Base-by-base conservation (phyloP, 768 basidiomycete genomes). In the Rhodosporidiobolus odoratus region DNA sequence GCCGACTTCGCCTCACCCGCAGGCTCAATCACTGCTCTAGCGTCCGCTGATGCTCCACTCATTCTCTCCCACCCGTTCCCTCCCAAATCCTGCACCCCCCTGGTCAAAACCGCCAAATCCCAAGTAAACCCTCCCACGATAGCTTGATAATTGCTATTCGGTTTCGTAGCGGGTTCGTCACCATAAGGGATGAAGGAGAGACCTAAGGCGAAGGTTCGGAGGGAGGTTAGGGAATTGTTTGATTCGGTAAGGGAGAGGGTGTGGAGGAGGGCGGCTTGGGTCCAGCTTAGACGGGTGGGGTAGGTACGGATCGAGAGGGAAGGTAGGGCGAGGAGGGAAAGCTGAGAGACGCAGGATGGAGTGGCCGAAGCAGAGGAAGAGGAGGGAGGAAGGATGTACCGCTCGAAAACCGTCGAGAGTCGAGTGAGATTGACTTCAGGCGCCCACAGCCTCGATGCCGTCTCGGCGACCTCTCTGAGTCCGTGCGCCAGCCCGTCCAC, bases 191-290 rank as follows among this genome's bases (percentile, higher is more conserved):
- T 3, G 43, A 62, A 65, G 15, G n/a, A 23, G 32, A 65, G 66
- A 10, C 38, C 41, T 8, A 34, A 59, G n/a, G 61, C 61, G 57
- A 72, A 67, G 19, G 45, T 52, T 23, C 61, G 61, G 2, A 72
- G 52, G 6, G 27, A 23, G 3, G 27, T 12, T 17, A 48, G 32
- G 17, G 68, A 53, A 23, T 57, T 34, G 56, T 67, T 67, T 7
- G 71, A 67, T 30, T 72, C 71, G 56, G 57, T 54, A 7, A 64
- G 35, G 27, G 62, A 38, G 48, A 63, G 57, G 21, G 61, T 64
- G 56, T 62, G 57, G 35, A 56, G 32, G 40, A 67, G 65, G 25
- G 71, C 65, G 9, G 60, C 12, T 13, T 53, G 32, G 12, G 62
- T 19, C 57, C 65, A 72, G n/a, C 9, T 1, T 10, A 67, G 62